These are phyloP conservation scores for Auxenochlorella pyrenoidosa DNA, from an alignment of 139 green algal species.

Conservation along the genomic window DNA sequence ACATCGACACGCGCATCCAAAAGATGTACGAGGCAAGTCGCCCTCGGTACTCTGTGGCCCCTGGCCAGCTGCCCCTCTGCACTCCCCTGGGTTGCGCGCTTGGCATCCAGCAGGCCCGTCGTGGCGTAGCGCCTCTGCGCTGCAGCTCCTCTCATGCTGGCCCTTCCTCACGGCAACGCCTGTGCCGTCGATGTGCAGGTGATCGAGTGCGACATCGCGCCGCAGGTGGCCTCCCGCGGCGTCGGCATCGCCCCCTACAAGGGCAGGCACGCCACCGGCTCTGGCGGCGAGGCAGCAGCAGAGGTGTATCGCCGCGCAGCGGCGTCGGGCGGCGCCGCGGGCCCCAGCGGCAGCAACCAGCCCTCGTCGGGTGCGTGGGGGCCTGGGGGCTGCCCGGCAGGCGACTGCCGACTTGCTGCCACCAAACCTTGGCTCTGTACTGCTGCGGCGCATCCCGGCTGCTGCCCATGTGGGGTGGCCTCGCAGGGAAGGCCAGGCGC, in stretches of 20 bases:
- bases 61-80: no score
- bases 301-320: slow-evolving; percentile 12
- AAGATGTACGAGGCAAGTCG: slow-evolving; percentile 74
- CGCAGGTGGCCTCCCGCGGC: slow-evolving; percentile 24
- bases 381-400: not conserved
- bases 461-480: no score
- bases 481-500: no score
- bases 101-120: no score
- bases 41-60: not conserved
- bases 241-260: slow-evolving; percentile 56
- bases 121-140: no score
- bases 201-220: slow-evolving; percentile 80
- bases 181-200: slow-evolving; percentile 39
- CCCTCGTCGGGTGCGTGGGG: not conserved
- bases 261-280: slow-evolving; percentile 14
- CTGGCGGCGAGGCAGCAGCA: not conserved
- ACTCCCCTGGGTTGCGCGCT: no score
- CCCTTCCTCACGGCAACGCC: no score
- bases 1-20: slow-evolving; percentile 70
- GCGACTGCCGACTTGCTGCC: not conserved
- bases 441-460: no score
- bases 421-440: not conserved
- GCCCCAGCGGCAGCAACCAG: not conserved
- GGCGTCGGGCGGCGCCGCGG: not conserved
- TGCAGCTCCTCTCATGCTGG: no score